Evolutionary conservation across 768 basidiomycete species (phyloP), one percentile per base, ranked within the genome.

Genomic region (Pleurotus pulmonarius): DNA sequence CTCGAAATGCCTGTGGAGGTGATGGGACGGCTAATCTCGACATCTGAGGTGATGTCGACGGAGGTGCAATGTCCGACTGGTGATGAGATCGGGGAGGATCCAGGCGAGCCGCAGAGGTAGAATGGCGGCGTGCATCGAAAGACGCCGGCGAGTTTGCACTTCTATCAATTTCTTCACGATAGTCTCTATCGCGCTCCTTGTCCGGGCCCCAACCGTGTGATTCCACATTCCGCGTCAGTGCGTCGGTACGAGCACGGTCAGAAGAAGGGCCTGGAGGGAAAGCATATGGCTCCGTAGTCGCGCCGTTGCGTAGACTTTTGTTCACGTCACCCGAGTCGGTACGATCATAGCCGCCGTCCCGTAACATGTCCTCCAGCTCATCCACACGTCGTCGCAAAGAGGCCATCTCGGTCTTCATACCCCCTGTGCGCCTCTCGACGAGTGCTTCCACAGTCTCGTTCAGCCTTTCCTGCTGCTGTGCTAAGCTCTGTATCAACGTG

Each of bases 391-490:
- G 74, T 54, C 80, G 78, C 56, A 92, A 70, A n/a, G 74, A 72
- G 13, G 66, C 65, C 56, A 91, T 75, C 69, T 92, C 90, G 20
- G 80, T 76, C 43, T 77, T 79, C 73, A 90, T 75, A n/a, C 69
- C 73, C 5, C 75, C 75, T 9, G 86, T 68, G 58, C 80, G 78
- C 62, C 79, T 80, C 64, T 90, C 88, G 44, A 90, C 87, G 38
- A 83, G 66, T 49, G 67, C 71, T 58, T 83, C 83, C 39, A 88
- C 82, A 9, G 78, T 69, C 59, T 83, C 82, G 54, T 83, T 78
- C 44, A 87, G 67, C 62, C 79, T 79, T 39, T 87, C 87, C 63
- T 87, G 83, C 62, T 87, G 83, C 60, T 83, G 81, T 34, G 77
- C 70, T 55, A 83, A 67, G 20, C 70, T 73, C 59, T 77, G 73